Conservation (phyloP, 1,284 basidiomycete species). For the Cryptococcus hybrid region DNA sequence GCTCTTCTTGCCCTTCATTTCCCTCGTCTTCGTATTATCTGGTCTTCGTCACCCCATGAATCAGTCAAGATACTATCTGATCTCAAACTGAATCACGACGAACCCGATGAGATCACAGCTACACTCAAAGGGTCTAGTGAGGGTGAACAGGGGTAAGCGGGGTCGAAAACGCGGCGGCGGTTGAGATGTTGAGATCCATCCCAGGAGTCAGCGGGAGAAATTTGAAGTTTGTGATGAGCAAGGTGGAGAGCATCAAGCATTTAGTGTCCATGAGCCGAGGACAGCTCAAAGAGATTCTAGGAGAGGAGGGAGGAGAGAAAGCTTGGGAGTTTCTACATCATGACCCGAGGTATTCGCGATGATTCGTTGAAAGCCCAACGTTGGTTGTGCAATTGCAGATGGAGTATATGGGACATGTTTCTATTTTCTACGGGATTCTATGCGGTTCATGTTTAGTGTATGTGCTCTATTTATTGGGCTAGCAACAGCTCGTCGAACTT, state of each 20-base stretch:
- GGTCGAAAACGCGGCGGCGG: constrained; percentile 41
- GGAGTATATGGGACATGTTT: too few species aligned
- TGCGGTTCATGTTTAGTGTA: too few species aligned
- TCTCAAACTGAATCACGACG: constrained; percentile 76
- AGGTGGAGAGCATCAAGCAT: constrained; percentile 70
- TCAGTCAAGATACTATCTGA: constrained; percentile 91
- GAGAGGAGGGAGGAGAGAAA: constrained; percentile 73
- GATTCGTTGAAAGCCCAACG: background rate
- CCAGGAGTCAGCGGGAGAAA: constrained; percentile 80
- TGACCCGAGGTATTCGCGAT: constrained; percentile 48
- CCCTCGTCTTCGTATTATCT: constrained; percentile 87
- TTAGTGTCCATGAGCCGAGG: constrained; percentile 66
- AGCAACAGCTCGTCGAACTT: too few species aligned
- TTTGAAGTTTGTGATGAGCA: constrained; percentile 77
- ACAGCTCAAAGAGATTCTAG: constrained; percentile 72
- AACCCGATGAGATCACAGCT: constrained; percentile 76
- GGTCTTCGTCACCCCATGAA: constrained; percentile 93
- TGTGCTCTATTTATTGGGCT: too few species aligned
- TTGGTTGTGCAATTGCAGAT: too few species aligned
- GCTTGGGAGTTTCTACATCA: constrained; percentile 80
- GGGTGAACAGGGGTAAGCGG: constrained; percentile 18
- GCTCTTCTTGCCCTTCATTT: constrained; percentile 80
- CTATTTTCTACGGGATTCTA: too few species aligned
- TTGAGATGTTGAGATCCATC: constrained; percentile 52
- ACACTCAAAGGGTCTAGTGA: constrained; percentile 66